Percentiles rank a stretch among this genome's conserved stretches.
Evolutionary conservation across 768 basidiomycete species (phyloP).

Genomic region (Mycena floridula): DNA sequence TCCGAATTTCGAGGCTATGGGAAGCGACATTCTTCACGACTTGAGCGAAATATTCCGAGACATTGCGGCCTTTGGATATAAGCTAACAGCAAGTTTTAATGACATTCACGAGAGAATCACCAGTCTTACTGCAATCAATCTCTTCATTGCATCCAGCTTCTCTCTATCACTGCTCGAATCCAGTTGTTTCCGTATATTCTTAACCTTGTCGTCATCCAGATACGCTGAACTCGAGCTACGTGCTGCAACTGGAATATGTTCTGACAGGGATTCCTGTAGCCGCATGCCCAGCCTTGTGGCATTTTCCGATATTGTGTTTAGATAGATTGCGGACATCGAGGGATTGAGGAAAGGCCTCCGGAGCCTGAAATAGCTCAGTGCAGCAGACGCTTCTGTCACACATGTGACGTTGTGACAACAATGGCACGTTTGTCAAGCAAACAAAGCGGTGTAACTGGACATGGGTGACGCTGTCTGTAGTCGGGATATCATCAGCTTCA

Average conservation of each 20-base stretch:
- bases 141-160: slow-evolving; percentile 92
- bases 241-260: slow-evolving; percentile 69
- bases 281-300: slow-evolving; percentile 78
- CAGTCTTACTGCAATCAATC: slow-evolving; percentile 79
- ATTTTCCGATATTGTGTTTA: slow-evolving; percentile 68
- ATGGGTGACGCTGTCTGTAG: too few species aligned
- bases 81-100: slow-evolving; percentile 42
- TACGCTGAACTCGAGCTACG: slow-evolving; percentile 53
- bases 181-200: slow-evolving; percentile 80
- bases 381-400: too few species aligned
- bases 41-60: slow-evolving; percentile 91
- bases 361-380: too few species aligned
- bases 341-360: too few species aligned
- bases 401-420: too few species aligned
- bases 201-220: slow-evolving; percentile 79
- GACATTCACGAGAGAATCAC: neutral
- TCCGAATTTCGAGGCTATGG: slow-evolving; percentile 87
- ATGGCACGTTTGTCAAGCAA: too few species aligned
- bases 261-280: slow-evolving; percentile 76
- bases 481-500: too few species aligned
- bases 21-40: slow-evolving; percentile 98
- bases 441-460: too few species aligned
- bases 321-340: slow-evolving; percentile 26
- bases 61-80: slow-evolving; percentile 88
- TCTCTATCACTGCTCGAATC: slow-evolving; percentile 87